Conservation (phyloP, 768 basidiomycete species). For the Butyriboletus loyo region DNA sequence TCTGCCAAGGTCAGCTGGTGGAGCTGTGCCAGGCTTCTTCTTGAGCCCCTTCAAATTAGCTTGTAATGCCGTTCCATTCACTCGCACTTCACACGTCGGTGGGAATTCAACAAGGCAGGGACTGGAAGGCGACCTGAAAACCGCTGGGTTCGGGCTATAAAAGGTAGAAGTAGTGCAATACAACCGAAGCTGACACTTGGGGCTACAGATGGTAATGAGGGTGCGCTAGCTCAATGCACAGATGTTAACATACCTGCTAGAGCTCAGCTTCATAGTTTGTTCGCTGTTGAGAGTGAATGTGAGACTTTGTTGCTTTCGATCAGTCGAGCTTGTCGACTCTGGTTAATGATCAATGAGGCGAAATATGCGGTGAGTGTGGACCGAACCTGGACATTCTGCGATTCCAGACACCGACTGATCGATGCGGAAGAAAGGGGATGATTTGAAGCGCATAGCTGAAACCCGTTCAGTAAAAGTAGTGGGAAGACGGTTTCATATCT, state of each 20-base stretch:
- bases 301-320: conserved; percentile 64
- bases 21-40: conserved; percentile 92
- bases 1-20: conserved; percentile 71
- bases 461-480: conserved; percentile 10
- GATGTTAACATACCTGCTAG: conserved; percentile 45
- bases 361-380: neutral
- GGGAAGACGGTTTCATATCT: conserved; percentile 16
- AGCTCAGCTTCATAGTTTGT: conserved; percentile 57
- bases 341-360: conserved; percentile 1
- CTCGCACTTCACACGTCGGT: conserved; percentile 85
- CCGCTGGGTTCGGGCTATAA: conserved; percentile 47
- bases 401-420: conserved; percentile 64
- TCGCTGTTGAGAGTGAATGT: conserved; percentile 66
- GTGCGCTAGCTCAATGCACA: neutral
- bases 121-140: conserved; percentile 49
- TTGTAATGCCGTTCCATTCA: conserved; percentile 64
- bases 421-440: conserved; percentile 72
- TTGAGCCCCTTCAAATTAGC: conserved; percentile 89
- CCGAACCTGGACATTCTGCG: conserved; percentile 75
- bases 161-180: conserved; percentile 87
- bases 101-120: conserved; percentile 89
- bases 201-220: conserved; percentile 36
- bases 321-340: conserved; percentile 79
- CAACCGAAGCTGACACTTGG: conserved; percentile 76
- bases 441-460: conserved; percentile 70